These are phyloP conservation scores for Candida sanyaensis DNA, from an alignment of 1,139 yeast species.

Conservation along the genomic window DNA sequence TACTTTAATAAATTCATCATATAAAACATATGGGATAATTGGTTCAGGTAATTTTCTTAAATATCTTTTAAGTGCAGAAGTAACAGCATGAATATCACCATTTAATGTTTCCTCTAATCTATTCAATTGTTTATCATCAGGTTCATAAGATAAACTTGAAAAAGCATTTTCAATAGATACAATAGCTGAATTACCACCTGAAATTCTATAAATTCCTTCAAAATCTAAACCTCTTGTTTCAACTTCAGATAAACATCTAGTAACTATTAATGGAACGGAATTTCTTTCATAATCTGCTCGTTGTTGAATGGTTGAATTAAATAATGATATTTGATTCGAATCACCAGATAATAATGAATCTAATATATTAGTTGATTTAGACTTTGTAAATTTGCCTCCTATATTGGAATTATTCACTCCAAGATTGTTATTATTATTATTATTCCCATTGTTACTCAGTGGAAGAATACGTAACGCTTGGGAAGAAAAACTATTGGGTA, in stretches of 20 bases:
- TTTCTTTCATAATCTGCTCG: conserved; percentile 63
- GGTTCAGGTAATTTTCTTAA: conserved; percentile 85
- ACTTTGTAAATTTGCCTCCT: conserved; percentile 29
- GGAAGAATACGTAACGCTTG: conserved; percentile 12
- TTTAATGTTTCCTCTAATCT: conserved; percentile 52
- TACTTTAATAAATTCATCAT: conserved; percentile 62
- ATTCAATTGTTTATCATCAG: conserved; percentile 41
- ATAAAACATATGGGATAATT: conserved; percentile 67
- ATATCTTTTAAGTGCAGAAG: conserved; percentile 85
- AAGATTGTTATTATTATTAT: neutral
- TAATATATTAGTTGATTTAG: conserved; percentile 50
- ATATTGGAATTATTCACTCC: conserved; percentile 1
- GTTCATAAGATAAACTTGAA: conserved; percentile 27
- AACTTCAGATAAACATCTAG: conserved; percentile 75
- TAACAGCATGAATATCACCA: conserved; percentile 84
- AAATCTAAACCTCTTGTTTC: conserved; percentile 69
- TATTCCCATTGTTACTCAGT: conserved; percentile 8
- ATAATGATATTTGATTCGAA: conserved; percentile 28
- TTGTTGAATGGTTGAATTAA: conserved; percentile 54
- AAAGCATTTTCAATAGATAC: conserved; percentile 55
- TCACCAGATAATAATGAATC: conserved; percentile 35
- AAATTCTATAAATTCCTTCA: conserved; percentile 90
- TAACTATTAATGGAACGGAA: conserved; percentile 67
- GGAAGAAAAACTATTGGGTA: conserved; percentile 11
- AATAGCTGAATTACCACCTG: conserved; percentile 84